Evolutionary conservation across 2,329 filamentous ascomycete species (phyloP), one percentile per base, ranked within the genome.

Genomic region (Thelonectria olida): DNA sequence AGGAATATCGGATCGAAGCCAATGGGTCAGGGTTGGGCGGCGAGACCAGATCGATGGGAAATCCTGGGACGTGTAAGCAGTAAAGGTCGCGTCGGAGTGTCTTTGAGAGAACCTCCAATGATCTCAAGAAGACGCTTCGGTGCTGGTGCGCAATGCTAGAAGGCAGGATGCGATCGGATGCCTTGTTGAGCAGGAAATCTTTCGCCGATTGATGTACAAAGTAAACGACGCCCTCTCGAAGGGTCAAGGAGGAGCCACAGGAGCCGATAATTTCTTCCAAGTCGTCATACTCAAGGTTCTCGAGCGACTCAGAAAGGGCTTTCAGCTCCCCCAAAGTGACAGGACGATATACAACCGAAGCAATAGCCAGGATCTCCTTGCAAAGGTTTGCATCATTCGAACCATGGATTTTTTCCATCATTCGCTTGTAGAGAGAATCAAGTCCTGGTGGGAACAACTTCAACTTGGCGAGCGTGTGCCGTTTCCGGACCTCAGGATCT

Each of bases 171-270:
- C 61, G 39, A n/a, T 54, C 17, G 6, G 49, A 53, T 53, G 64
- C 65, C 5, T 71, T 61, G 19, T 65, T 39, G 79, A 45, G 27
- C 2, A 84, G 57, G 62, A 72, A 80, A 17, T 82, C 80, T 61
- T 81, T 80, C 0, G 78, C 81, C 4, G 79, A 81, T 57, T 81
- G 75, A 63, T 82, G 78, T 1, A 82, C 71, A 65, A 80, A 74
- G 47, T 68, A 76, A 7, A 82, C 44, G 1, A 27, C 61, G 2
- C 38, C 58, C 1, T 76, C 50, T 36, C 67, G 68, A 31, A 78
- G 13, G 2, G 71, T 78, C 0, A 82, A 65, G 52, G 82, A 80
- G 7, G 77, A 83, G 17, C 78, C 56, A 8, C 77, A 82, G 4
- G 57, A 15, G 2, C 59, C 31, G 10, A 82, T 67, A 7, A 80